Evolutionary conservation across 2,329 filamentous ascomycete genomes (phyloP).

Genomic region (Daldinia sp.): DNA sequence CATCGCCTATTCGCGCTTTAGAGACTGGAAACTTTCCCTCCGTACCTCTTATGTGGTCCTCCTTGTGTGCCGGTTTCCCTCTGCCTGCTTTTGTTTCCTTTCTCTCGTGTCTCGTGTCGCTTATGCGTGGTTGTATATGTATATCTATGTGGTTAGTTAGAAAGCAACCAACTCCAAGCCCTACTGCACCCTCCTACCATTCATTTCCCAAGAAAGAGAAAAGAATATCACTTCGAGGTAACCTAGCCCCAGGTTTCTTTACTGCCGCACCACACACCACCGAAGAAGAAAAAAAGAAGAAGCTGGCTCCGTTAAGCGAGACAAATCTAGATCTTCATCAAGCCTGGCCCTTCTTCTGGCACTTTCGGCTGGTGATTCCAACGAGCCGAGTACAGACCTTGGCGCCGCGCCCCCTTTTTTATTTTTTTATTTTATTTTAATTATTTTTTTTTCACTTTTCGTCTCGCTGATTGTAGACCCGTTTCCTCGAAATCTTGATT

Average conservation of each 20-base stretch:
- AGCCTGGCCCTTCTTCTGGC: conserved; percentile 14
- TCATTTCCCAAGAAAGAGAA: neutral
- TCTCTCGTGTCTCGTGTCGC: neutral
- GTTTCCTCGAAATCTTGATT: conserved; percentile 12
- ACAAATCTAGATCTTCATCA: conserved; percentile 24
- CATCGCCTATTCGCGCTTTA: conserved; percentile 13
- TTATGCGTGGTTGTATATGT: neutral
- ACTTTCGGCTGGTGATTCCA: conserved; percentile 19
- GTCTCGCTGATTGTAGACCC: neutral
- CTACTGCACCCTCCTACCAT: conserved; percentile 2
- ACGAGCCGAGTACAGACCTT: conserved; percentile 9
- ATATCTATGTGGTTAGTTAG: neutral
- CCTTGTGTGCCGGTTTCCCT: neutral
- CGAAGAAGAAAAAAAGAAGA: neutral
- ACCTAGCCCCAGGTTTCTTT: conserved; percentile 29
- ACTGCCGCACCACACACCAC: conserved; percentile 22
- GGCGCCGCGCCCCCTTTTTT: conserved; percentile 4
- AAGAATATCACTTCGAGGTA: neutral
- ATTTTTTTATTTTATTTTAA: neutral
- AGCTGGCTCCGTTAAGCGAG: conserved; percentile 11
- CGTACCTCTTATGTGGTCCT: neutral
- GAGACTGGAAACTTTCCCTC: conserved; percentile 10
- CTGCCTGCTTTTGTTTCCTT: neutral
- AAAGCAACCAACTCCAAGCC: conserved; percentile 2
- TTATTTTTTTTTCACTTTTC: neutral